Evolutionary conservation across 768 basidiomycete genomes (phyloP), one percentile per base, ranked within the genome.

Genomic region (Suillus ampliporus): DNA sequence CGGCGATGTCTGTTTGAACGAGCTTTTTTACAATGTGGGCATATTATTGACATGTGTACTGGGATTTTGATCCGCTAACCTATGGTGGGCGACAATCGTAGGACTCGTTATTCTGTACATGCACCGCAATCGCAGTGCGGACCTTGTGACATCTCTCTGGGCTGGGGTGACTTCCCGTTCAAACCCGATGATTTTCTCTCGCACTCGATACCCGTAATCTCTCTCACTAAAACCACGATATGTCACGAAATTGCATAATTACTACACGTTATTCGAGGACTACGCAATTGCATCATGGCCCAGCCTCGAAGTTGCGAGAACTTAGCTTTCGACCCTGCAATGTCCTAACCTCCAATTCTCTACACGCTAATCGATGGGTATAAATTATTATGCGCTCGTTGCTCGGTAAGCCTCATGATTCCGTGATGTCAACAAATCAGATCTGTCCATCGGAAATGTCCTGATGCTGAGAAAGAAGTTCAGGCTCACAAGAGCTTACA

Each of bases 1-100:
- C 65, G 84, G 86, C 58, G 93, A 95, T 71, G 80, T 83, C 57
- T 87, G 92, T 62, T 83, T 87, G 46, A 88, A 92, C 74, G 92
- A 94, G 76, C 80, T 94, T 72, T 92, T 84, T 77, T 81, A 82
- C 52, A 95, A 92, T 71, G 92, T 93, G 76, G 65, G 90, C 79
- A 57, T 58, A 62, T 60, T 41, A 47, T 64, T 48, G 46, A 53
- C 57, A 15, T 38, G 50, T n/a, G 59, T 61, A 40, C 21, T 48
- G 57, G 56, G 34, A 21, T 51, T 23, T 64, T 50, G 54, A 61
- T 51, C 21, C 28, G 52, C 52, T 63, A 57, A 51, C 53, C 57
- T 47, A 57, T 41, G 52, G 21, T 23, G 14, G n/a, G 5, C 15
- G 21, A 54, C 37, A 38, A 54, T 64, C 47, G 57, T 75, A 94